Percentiles rank a stretch among this genome's conserved stretches.
These are phyloP conservation scores for Grosmannia clavigera DNA, from an alignment of 2,329 filamentous ascomycete genomes.

Conservation along the genomic window DNA sequence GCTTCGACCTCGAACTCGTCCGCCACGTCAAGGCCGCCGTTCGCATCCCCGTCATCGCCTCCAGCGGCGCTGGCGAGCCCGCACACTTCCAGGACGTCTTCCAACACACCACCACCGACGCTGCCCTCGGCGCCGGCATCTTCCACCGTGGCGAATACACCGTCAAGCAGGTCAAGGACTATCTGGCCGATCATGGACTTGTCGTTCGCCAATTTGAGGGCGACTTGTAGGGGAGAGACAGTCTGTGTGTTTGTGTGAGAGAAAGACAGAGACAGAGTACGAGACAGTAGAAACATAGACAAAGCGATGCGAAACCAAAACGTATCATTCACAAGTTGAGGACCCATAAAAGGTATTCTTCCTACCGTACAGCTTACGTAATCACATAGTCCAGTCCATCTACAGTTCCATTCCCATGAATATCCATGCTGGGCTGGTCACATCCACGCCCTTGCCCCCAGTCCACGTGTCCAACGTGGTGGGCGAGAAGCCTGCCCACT, in stretches of 20 bases:
- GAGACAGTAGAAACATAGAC: too few relatives aligned
- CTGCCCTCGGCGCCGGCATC: conserved; percentile 90
- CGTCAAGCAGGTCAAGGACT: conserved; percentile 84
- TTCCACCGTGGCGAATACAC: conserved; percentile 95
- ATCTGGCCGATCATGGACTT: conserved; percentile 57
- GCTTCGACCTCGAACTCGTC: conserved; percentile 90
- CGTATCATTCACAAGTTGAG: too few relatives aligned
- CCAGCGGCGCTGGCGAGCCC: conserved; percentile 80
- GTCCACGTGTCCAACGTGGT: conserved; percentile 70
- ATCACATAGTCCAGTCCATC: not conserved
- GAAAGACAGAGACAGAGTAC: too few relatives aligned
- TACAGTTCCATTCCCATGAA: conserved; percentile 83
- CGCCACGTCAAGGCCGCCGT: conserved; percentile 75
- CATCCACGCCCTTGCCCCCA: conserved; percentile 25
- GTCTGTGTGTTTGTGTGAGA: too few relatives aligned
- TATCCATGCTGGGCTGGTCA: conserved; percentile 65
- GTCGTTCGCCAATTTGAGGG: conserved; percentile 70
- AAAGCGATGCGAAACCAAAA: too few relatives aligned
- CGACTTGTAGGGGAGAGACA: conserved; percentile 14
- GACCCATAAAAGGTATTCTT: too few relatives aligned
- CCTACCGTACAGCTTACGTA: not conserved
- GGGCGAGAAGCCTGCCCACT: conserved; percentile 87
- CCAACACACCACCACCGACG: conserved; percentile 71
- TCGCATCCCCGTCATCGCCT: conserved; percentile 89
- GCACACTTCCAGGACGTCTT: conserved; percentile 89